Base-by-base conservation (phyloP, 805 yeast genomes). In the Nakazawaea wickerhamii region DNA sequence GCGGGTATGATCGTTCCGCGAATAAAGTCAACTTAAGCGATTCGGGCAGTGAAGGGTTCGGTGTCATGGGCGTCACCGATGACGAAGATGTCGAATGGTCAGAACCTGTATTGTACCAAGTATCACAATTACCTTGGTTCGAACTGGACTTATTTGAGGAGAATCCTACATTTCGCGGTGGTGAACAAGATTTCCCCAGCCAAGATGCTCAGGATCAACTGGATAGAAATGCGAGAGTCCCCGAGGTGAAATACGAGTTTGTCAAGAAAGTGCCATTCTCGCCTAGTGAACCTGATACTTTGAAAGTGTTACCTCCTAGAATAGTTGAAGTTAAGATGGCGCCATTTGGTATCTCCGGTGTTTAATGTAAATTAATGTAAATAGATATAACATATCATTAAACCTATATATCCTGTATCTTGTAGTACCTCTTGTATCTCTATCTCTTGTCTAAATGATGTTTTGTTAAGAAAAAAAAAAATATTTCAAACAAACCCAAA, bases 81-180 rank as follows among this genome's bases (percentile, higher is more conserved):
- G 38, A 36, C 13, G 46, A 36, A 35, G 40, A 26, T 4, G 13
- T 43, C 3, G 43, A 38, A 17, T 43, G 42, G 42, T 5, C 22
- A 6, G 31, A 21, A 3, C 46, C 46, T 7, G 33, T 32, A 5
- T 17, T 8, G 9, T 31, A 25, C 17, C 21, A 32, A 9, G 34
- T 36, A 7, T 9, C 41, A 13, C 4, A 10, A 9, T 31, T 37
- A 18, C 30, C 22, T 3, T 42, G 45, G 45, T 42, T 30, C 20
- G 31, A 37, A 6, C 21, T 27, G 5, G 45, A 42, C 7, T 26
- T 13, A 4, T 42, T 27, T 19, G 28, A 34, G 3, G 46, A 21
- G 5, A 43, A 34, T 35, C 43, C 46, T 5, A 18, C 14, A 10
- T 38, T 9, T 17, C 26, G 38, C 4, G 45, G 45, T 15, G 45